phyloP scores from a whole-genome alignment of 768 basidiomycete species.

The Podaxis carcinomalis region DNA sequence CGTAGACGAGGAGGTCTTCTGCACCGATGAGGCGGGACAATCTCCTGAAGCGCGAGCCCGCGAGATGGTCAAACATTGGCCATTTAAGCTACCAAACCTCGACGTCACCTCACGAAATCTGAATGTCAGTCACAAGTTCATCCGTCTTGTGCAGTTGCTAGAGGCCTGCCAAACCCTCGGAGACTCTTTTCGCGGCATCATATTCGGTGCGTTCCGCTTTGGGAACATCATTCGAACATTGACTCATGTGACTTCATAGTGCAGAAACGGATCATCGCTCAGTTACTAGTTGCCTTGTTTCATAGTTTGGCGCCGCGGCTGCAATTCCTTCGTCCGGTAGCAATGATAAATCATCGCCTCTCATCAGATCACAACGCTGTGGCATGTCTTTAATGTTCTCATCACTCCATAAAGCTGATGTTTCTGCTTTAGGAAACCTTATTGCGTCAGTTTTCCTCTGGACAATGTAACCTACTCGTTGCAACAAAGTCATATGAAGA shows the following conservation, averaged over 20 bases:
- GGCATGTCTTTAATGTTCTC: constrained; percentile 19
- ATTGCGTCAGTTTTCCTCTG: constrained; percentile 45
- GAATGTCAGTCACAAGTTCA: constrained; percentile 69
- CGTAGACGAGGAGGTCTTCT: constrained; percentile 14
- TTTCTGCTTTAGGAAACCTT: constrained; percentile 37
- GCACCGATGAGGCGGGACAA: constrained; percentile 28
- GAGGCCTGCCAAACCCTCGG: constrained; percentile 49
- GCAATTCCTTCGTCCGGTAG: constrained; percentile 51
- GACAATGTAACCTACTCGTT: constrained; percentile 62
- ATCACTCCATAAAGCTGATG: not conserved
- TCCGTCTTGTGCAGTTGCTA: constrained; percentile 55
- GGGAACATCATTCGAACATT: not conserved
- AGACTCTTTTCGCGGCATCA: constrained; percentile 58
- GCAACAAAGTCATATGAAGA: constrained; percentile 57
- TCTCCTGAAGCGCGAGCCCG: constrained; percentile 24
- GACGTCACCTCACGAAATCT: constrained; percentile 51
- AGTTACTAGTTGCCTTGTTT: constrained; percentile 54
- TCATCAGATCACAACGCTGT: constrained; percentile 24
- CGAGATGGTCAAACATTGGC: constrained; percentile 53
- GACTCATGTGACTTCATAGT: constrained; percentile 35
- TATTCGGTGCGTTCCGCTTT: constrained; percentile 46
- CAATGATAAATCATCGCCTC: constrained; percentile 33
- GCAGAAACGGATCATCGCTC: constrained; percentile 46
- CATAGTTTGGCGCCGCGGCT: constrained; percentile 47
- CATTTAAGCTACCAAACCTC: constrained; percentile 60